Evolutionary conservation across 306 rosid species (phyloP).

Genomic region (Glycine latifolia): DNA sequence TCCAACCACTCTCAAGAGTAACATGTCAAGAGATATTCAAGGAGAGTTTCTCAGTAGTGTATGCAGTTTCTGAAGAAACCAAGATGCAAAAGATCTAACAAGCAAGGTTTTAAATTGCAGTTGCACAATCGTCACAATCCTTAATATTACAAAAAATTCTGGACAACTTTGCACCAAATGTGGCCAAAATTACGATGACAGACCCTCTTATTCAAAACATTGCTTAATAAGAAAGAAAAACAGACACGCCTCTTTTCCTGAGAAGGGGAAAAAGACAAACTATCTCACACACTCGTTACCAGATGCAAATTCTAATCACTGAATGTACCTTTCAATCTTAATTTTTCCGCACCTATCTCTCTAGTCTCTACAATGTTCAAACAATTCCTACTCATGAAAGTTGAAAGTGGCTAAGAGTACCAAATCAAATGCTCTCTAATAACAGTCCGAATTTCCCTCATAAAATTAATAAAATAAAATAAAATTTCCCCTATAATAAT

Average conservation of each 20-base stretch:
- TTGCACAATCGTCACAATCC: background rate
- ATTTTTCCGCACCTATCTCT: background rate
- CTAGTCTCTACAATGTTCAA: constrained; percentile 17
- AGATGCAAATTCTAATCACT: constrained; percentile 13
- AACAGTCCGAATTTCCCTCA: constrained; percentile 5
- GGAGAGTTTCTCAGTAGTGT: background rate
- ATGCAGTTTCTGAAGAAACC: background rate
- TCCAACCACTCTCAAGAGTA: background rate
- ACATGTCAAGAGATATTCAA: background rate
- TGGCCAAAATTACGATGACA: background rate
- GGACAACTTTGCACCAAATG: background rate
- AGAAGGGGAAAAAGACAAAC: background rate
- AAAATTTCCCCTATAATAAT: background rate
- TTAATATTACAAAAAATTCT: background rate
- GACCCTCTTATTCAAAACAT: background rate
- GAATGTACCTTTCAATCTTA: background rate
- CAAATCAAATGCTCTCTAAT: constrained; percentile 10
- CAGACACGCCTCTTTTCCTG: background rate
- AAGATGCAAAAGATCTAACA: background rate
- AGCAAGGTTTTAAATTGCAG: background rate
- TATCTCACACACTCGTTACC: background rate
- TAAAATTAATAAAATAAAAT: constrained; percentile 5
- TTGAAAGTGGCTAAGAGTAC: constrained; percentile 18
- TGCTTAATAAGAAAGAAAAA: constrained; percentile 16
- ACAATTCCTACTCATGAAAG: constrained; percentile 25